Evolutionary conservation across 768 basidiomycete genomes (phyloP).

Genomic region (Suillus luteus): DNA sequence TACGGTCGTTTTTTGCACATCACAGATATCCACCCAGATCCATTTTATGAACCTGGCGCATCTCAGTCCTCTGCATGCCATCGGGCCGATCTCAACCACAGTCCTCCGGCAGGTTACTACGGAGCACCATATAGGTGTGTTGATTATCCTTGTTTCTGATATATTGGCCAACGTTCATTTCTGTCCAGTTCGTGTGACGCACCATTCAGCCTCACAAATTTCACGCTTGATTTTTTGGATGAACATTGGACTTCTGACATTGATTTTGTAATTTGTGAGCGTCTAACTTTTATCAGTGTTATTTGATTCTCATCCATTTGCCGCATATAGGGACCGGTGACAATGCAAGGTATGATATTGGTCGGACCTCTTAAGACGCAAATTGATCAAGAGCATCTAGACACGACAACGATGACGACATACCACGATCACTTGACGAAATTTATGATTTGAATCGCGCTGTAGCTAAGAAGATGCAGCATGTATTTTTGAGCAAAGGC

Average conservation of each 20-base stretch:
- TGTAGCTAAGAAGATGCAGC: slow-evolving; percentile 70
- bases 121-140: slow-evolving; percentile 70
- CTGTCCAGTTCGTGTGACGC: slow-evolving; percentile 75
- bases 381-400: slow-evolving; percentile 35
- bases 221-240: slow-evolving; percentile 77
- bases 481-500: slow-evolving; percentile 64
- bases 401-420: slow-evolving; percentile 79
- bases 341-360: slow-evolving; percentile 55
- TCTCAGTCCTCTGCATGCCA: slow-evolving; percentile 66
- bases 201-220: slow-evolving; percentile 72
- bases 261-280: slow-evolving; percentile 85
- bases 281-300: neutral
- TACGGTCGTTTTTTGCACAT: slow-evolving; percentile 81
- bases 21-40: slow-evolving; percentile 84
- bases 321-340: slow-evolving; percentile 68
- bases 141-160: slow-evolving; percentile 8
- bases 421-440: slow-evolving; percentile 77
- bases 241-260: slow-evolving; percentile 80
- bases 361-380: too few species aligned
- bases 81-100: slow-evolving; percentile 53
- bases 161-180: too few species aligned
- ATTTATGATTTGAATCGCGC: slow-evolving; percentile 74
- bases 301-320: neutral
- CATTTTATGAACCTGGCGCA: slow-evolving; percentile 52
- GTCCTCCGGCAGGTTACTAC: slow-evolving; percentile 56